Evolutionary conservation across 352 stramenopile species (phyloP), one percentile per base, ranked within the genome.

Genomic region (Pythium coloratum): DNA sequence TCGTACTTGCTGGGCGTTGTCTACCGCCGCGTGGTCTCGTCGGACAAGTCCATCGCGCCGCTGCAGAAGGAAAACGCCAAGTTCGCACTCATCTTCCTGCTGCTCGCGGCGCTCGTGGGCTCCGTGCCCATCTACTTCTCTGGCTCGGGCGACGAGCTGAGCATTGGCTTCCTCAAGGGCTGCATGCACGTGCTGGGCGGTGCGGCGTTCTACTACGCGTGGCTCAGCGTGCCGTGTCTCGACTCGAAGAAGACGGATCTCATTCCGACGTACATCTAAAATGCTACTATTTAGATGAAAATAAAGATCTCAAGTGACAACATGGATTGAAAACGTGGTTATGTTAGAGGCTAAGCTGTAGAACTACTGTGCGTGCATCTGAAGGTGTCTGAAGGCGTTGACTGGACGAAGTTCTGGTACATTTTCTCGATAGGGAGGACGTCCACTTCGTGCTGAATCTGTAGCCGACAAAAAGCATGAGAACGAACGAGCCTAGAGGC

Each of bases 171-270:
- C 28, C 69, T 80, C 30, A 89, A 90, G 55, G 85, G 82, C 0
- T 73, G 78, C 40, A 90, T 91, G 81, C 82, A 91, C 73, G 66
- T 91, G 56, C 62, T 88, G 12, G 82, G 76, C 8, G 85, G 82
- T 20, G 80, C 78, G 1, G 76, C 80, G 14, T 93, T 91, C 63
- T 93, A 91, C 72, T 89, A 88, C 53, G 83, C 85, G 59, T 93
- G 85, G 85, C 78, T 90, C 6, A 78, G 80, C 12, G 82, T 91
- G 18, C 81, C 85, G 24, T 93, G 85, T 50, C 75, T 93, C 49
- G 85, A 93, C 69, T 91, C 85, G 16, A 93, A 93, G 71, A 93
- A 93, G 71, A 87, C 84, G 32, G 85, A 93, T 56, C 72, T 91
- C 26, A 91, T 91, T 53, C 82, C 81, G 3, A 88, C 76, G 2